Conservation (phyloP, 306 rosid species). For the Quercus variabilis region DNA sequence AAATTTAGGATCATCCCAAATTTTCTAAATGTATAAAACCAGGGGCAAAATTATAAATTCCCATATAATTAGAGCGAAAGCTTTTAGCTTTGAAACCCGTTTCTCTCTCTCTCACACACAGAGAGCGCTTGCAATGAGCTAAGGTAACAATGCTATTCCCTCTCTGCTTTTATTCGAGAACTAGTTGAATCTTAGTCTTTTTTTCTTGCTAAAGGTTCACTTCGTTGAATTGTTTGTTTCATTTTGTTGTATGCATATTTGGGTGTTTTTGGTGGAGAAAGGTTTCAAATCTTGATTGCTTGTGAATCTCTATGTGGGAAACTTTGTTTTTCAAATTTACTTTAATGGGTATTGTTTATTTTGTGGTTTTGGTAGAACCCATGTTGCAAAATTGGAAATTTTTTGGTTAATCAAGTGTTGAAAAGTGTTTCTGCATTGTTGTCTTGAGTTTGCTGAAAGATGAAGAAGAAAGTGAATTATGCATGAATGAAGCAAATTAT, state of each 20-base stretch:
- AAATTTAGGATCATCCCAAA: not conserved
- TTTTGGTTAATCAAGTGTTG: constrained; percentile 1
- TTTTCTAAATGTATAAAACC: not conserved
- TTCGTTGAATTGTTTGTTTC: not conserved
- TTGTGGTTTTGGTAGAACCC: constrained; percentile 4
- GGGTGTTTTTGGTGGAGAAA: not conserved
- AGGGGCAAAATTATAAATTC: constrained; percentile 20
- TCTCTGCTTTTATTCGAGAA: constrained; percentile 5
- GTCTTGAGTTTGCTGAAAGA: not conserved
- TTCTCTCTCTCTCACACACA: not conserved
- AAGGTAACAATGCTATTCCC: constrained; percentile 15
- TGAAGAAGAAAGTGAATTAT: not conserved
- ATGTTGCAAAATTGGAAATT: constrained; percentile 2
- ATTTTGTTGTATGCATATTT: not conserved
- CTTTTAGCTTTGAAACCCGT: constrained; percentile 21
- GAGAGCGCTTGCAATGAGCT: constrained; percentile 27
- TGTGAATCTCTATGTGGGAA: not conserved
- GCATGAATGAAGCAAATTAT: not conserved
- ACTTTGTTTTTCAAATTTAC: not conserved
- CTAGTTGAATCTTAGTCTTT: not conserved
- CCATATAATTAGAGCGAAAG: constrained; percentile 18
- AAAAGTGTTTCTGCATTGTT: not conserved
- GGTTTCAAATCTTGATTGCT: not conserved
- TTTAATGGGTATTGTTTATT: constrained; percentile 11
- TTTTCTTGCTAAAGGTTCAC: not conserved